These are phyloP conservation scores for Petasospora fabianii DNA, from an alignment of 1,139 yeast species.

Conservation along the genomic window DNA sequence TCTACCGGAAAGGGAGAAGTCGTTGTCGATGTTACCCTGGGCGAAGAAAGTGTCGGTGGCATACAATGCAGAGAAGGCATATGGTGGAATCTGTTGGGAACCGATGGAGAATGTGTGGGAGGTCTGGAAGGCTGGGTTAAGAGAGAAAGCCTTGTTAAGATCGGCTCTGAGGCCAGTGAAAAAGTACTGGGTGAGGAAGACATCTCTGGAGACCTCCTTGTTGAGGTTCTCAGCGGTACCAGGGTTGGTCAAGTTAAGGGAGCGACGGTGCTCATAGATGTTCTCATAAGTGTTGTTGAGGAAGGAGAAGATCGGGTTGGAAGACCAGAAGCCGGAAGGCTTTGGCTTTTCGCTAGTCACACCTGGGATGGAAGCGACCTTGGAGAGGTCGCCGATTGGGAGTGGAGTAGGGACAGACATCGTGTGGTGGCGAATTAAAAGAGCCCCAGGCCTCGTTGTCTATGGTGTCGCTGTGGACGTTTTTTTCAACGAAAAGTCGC, in stretches of 20 bases:
- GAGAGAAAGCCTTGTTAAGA: constrained; percentile 83
- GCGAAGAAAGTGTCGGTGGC: constrained; percentile 83
- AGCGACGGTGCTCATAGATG: constrained; percentile 72
- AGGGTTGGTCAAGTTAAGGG: constrained; percentile 83
- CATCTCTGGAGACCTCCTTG: constrained; percentile 93
- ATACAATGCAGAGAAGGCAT: constrained; percentile 86
- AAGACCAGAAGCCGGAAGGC: constrained; percentile 66
- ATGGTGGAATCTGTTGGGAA: constrained; percentile 81
- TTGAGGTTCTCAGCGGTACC: constrained; percentile 92
- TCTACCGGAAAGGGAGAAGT: constrained; percentile 82
- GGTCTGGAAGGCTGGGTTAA: constrained; percentile 96
- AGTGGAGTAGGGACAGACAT: constrained; percentile 31
- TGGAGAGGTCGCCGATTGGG: constrained; percentile 51
- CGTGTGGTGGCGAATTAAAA: neutral
- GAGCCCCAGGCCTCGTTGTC: neutral
- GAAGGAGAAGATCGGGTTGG: constrained; percentile 81
- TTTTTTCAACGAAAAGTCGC: constrained; percentile 3
- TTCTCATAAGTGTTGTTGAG: constrained; percentile 73
- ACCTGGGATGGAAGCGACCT: constrained; percentile 54
- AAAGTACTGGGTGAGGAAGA: constrained; percentile 81
- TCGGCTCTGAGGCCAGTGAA: constrained; percentile 98
- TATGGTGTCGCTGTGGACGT: constrained; percentile 1
- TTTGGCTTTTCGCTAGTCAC: constrained; percentile 43
- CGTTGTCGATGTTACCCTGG: constrained; percentile 92
- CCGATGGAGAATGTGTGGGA: constrained; percentile 93